Evolutionary conservation across 2,329 filamentous ascomycete genomes (phyloP).

Genomic region (Cladosporium velox): DNA sequence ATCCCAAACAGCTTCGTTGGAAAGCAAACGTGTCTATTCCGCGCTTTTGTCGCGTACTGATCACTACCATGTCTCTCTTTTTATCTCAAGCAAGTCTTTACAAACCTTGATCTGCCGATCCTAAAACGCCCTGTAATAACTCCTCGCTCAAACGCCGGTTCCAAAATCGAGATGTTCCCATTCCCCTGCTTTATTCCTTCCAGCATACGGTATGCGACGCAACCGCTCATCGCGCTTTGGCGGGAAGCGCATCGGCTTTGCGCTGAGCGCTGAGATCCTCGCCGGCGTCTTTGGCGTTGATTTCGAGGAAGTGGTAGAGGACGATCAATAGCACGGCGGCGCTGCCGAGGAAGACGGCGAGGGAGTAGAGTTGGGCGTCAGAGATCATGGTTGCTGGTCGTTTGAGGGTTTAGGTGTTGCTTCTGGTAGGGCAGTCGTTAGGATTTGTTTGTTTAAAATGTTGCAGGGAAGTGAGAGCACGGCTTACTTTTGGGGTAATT

Average conservation of each 20-base stretch:
- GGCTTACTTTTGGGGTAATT: neutral
- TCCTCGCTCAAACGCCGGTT: slow-evolving; percentile 20
- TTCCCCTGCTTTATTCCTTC: neutral
- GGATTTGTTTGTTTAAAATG: neutral
- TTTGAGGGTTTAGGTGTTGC: slow-evolving; percentile 27
- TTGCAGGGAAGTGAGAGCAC: neutral
- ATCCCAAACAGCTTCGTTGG: neutral
- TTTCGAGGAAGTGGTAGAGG: slow-evolving; percentile 92
- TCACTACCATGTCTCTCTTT: neutral
- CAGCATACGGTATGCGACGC: neutral
- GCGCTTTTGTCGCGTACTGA: neutral
- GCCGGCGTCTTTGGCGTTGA: slow-evolving; percentile 70
- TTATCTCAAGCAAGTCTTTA: neutral
- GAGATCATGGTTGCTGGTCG: slow-evolving; percentile 75
- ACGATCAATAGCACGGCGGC: slow-evolving; percentile 90
- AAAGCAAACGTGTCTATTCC: slow-evolving; percentile 1
- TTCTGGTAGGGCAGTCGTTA: neutral
- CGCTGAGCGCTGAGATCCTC: slow-evolving; percentile 33
- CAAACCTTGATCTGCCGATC: neutral
- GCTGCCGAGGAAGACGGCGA: slow-evolving; percentile 90
- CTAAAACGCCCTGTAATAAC: slow-evolving; percentile 10
- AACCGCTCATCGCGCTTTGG: slow-evolving; percentile 28
- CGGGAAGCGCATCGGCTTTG: slow-evolving; percentile 37
- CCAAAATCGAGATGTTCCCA: neutral
- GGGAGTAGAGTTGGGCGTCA: slow-evolving; percentile 84